Percentiles rank a stretch among this genome's conserved stretches.
These are phyloP conservation scores for Coemansia erecta DNA, from an alignment of 192 early-diverging fungal species.

Conservation along the genomic window DNA sequence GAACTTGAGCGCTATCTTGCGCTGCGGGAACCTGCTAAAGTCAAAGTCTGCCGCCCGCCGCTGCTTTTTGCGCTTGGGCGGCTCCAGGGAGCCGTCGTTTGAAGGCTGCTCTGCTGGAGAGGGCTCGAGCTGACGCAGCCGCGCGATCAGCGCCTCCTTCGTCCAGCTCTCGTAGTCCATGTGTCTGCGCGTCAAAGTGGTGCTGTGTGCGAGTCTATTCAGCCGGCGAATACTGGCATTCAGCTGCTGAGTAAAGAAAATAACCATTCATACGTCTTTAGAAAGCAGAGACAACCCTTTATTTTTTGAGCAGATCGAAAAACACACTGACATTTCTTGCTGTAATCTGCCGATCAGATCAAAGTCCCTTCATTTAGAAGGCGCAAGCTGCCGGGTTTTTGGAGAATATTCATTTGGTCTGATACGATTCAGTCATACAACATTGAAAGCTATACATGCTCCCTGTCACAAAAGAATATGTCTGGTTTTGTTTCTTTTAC, in stretches of 20 bases:
- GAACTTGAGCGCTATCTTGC: slow-evolving; percentile 81
- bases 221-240: too few species aligned
- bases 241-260: neutral
- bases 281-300: too few species aligned
- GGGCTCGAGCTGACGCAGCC: slow-evolving; percentile 48
- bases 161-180: slow-evolving; percentile 55
- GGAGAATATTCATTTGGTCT: too few species aligned
- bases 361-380: too few species aligned
- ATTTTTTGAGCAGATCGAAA: too few species aligned
- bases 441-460: too few species aligned
- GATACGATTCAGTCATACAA: too few species aligned
- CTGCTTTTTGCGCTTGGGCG: slow-evolving; percentile 32
- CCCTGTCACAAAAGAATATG: too few species aligned
- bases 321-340: too few species aligned
- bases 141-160: slow-evolving; percentile 57
- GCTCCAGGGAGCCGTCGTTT: slow-evolving; percentile 19
- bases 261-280: neutral
- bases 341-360: too few species aligned
- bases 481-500: too few species aligned
- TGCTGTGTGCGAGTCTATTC: neutral
- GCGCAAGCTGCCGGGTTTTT: too few species aligned
- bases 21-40: slow-evolving; percentile 70
- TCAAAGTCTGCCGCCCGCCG: slow-evolving; percentile 59
- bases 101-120: neutral
- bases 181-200: neutral